Evolutionary conservation across 352 stramenopile genomes (phyloP), one percentile per base, ranked within the genome.

Genomic region (Phytopythium oedochilum): DNA sequence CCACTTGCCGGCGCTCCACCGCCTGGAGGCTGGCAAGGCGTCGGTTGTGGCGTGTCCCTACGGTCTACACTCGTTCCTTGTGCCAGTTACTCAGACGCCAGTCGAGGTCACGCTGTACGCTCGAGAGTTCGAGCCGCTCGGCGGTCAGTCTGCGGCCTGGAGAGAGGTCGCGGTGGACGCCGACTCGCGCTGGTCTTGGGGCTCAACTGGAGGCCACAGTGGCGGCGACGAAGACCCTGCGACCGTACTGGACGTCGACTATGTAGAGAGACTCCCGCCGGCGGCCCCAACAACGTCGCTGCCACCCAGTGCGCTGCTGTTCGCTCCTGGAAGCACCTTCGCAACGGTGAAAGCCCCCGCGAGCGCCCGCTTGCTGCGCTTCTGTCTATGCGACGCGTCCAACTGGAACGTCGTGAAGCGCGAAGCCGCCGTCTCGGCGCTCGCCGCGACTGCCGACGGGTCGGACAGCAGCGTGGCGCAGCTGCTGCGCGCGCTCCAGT

Each of bases 371-470:
- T 8, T 83, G 18, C 61, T 94, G 17, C 77, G 75, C 12, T 89
- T 92, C 44, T 93, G 83, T 61, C 84, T 73, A 49, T 73, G 75
- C 7, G 81, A 94, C 54, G 83, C 81, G 5, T 80, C 79, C n/a
- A 94, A 94, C 53, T 59, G 91, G 34, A 88, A 90, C 52, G 48
- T 57, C 22, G 78, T 89, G 25, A 87, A 86, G 44, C 57, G 86
- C 58, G 66, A 70, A 31, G 57, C 83, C 5, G 57, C 61, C 2
- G 38, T 84, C 7, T 67, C 87, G 31, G 74, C 67, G 9, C 63
- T 92, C 7, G 67, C 88, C 1, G 68, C 73, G 40, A 28, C 31
- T 10, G 39, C 60, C 0, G 57, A 64, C 17, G 59, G 34, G 4
- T 58, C 40, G 11, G 40, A 62, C 15, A 53, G 25, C 23, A 17